phyloP scores from a whole-genome alignment of 1,139 yeast genomes.

The Tardiomyces digboiensis region DNA sequence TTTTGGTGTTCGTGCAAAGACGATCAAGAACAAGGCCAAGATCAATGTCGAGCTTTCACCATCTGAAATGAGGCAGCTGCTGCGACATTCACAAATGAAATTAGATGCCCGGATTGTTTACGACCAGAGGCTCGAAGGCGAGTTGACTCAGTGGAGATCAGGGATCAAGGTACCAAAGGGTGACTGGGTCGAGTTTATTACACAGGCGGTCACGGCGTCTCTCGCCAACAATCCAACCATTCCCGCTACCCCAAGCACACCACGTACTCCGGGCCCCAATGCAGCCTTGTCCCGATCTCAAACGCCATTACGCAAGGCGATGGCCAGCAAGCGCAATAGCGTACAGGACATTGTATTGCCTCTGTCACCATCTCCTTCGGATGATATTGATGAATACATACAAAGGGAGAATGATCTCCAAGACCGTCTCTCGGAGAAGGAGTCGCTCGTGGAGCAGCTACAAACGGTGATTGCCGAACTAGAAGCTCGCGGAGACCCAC shows the following conservation, averaged over 20 bases:
- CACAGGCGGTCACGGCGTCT: not conserved
- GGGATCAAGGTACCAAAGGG: slow-evolving; percentile 30
- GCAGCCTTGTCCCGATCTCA: slow-evolving; percentile 1
- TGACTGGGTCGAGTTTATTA: slow-evolving; percentile 27
- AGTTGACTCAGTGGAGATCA: slow-evolving; percentile 40
- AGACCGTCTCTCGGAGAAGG: slow-evolving; percentile 26
- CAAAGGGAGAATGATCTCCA: slow-evolving; percentile 27
- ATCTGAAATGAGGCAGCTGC: slow-evolving; percentile 40
- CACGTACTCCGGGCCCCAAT: not conserved
- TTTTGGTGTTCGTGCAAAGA: slow-evolving; percentile 74
- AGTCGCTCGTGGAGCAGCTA: slow-evolving; percentile 17
- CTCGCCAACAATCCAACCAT: not conserved
- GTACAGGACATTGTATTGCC: slow-evolving; percentile 1
- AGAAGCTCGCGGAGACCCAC: slow-evolving; percentile 3
- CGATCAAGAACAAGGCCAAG: slow-evolving; percentile 57
- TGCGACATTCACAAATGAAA: slow-evolving; percentile 39
- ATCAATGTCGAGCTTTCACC: slow-evolving; percentile 62
- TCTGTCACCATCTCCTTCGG: not conserved
- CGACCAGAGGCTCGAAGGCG: slow-evolving; percentile 42
- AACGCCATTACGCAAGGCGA: slow-evolving; percentile 1
- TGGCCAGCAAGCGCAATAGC: slow-evolving; percentile 2
- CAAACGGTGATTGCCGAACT: not conserved
- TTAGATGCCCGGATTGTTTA: slow-evolving; percentile 37
- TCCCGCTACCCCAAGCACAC: not conserved
- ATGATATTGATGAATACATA: slow-evolving; percentile 19